A percentile compares a stretch with the other conserved stretches of the same genome.
phyloP scores from a whole-genome alignment of 176 grass and related monocot species.

The Phyllostachys edulis region DNA sequence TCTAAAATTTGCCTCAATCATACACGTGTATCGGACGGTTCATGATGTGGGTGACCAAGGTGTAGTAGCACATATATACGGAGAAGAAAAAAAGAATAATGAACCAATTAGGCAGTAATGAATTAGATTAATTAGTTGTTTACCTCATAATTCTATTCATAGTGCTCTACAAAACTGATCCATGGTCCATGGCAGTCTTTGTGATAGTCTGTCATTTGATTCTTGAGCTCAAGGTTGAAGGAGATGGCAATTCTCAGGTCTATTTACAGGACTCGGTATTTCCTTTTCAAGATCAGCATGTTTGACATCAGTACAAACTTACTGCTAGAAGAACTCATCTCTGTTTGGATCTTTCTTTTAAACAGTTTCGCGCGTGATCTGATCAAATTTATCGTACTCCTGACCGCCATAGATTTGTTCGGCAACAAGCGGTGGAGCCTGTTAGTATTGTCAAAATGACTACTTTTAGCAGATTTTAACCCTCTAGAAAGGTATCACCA shows the following conservation, averaged over 20 bases:
- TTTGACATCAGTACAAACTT: background rate
- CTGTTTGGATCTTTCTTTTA: background rate
- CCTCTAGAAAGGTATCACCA: background rate
- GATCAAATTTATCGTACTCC: slow-evolving; percentile 84
- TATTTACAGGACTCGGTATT: background rate
- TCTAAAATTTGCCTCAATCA: no score
- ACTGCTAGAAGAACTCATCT: background rate
- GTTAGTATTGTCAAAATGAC: slow-evolving; percentile 37
- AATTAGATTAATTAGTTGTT: background rate
- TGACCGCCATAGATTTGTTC: slow-evolving; percentile 79
- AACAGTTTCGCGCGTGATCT: slow-evolving; percentile 80
- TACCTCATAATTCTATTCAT: background rate
- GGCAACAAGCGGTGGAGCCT: slow-evolving; percentile 79
- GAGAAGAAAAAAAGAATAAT: no score
- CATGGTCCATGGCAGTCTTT: background rate
- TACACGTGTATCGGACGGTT: no score
- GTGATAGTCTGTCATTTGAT: background rate
- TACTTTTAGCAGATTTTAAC: background rate
- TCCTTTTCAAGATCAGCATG: background rate
- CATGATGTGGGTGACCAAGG: no score
- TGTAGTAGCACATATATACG: no score
- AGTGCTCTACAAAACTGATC: background rate
- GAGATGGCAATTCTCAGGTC: no score
- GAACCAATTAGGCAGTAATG: no score
- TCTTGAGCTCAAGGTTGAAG: slow-evolving; percentile 78